A percentile compares a stretch with the other conserved stretches of the same genome.
phyloP scores from a whole-genome alignment of 352 stramenopile genomes.

The Hyaloperonospora brassicae region DNA sequence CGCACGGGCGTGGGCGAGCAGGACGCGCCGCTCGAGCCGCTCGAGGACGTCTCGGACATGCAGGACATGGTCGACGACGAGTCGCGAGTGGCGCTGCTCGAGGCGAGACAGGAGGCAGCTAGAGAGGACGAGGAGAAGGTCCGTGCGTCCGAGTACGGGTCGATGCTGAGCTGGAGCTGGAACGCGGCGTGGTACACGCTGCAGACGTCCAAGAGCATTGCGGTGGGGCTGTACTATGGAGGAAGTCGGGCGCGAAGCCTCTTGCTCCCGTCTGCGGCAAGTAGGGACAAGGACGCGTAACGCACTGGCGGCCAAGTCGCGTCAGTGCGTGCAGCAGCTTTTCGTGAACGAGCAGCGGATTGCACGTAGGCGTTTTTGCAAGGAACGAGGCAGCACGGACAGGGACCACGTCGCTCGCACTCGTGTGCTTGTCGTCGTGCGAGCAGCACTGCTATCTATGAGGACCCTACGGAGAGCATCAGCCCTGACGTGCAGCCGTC shows the following conservation, averaged over 20 bases:
- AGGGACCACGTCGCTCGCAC: too few species aligned
- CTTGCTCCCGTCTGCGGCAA: conserved; percentile 12
- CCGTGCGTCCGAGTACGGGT: conserved; percentile 8
- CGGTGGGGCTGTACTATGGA: conserved; percentile 34
- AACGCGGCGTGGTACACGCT: conserved; percentile 38
- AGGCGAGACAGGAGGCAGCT: neutral
- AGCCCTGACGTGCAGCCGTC: too few species aligned
- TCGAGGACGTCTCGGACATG: conserved; percentile 28
- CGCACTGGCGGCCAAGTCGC: neutral
- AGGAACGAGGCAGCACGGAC: too few species aligned
- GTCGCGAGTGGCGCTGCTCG: too few species aligned
- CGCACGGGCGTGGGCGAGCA: conserved; percentile 24
- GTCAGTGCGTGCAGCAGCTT: too few species aligned
- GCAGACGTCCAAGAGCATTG: conserved; percentile 39
- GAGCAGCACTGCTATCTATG: too few species aligned
- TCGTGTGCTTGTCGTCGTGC: too few species aligned
- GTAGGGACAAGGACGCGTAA: conserved; percentile 16
- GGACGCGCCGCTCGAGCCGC: conserved; percentile 26
- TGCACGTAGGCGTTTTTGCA: too few species aligned
- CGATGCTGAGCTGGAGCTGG: conserved; percentile 28
- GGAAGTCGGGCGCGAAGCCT: conserved; percentile 35
- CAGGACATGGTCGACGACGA: conserved; percentile 16
- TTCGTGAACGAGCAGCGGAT: too few species aligned
- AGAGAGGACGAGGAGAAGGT: conserved; percentile 2
- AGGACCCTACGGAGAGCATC: too few species aligned